These are phyloP conservation scores for Juglanconis oblonga DNA, from an alignment of 2,329 filamentous ascomycete genomes.

Conservation along the genomic window DNA sequence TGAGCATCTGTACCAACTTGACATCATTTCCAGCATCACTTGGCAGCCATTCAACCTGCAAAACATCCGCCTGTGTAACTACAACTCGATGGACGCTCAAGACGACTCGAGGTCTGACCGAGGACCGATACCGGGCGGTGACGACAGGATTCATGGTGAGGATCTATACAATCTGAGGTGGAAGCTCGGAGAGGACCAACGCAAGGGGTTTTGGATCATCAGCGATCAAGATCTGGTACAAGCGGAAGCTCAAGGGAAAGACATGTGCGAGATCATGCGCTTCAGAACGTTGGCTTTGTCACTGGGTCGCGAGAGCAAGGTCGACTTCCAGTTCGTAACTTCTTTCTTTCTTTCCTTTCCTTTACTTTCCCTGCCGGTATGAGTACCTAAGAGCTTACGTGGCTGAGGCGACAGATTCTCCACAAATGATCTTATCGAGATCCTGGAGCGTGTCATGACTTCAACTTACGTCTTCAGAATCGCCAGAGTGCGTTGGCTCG, in stretches of 20 bases:
- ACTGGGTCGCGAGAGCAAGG: neutral
- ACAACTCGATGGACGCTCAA: neutral
- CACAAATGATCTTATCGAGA: neutral
- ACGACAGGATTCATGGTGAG: neutral
- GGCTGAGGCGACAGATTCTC: neutral
- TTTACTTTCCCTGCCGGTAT: neutral
- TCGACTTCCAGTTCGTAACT: neutral
- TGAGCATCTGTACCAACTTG: too few relatives aligned
- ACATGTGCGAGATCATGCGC: neutral
- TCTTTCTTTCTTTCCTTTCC: too few relatives aligned
- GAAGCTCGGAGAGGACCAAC: neutral
- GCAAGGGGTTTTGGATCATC: neutral
- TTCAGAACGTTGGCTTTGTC: neutral
- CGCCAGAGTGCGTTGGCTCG: too few relatives aligned
- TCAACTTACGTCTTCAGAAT: too few relatives aligned
- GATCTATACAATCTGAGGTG: neutral
- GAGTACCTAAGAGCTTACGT: neutral
- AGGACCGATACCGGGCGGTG: neutral
- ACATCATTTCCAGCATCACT: too few relatives aligned
- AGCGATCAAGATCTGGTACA: neutral
- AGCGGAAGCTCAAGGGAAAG: neutral
- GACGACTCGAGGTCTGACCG: neutral
- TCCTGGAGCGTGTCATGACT: neutral
- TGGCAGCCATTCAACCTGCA: too few relatives aligned
- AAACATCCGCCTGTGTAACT: neutral